Conservation (phyloP, 1,139 yeast species). For the Sugiyamaella pinicola region DNA sequence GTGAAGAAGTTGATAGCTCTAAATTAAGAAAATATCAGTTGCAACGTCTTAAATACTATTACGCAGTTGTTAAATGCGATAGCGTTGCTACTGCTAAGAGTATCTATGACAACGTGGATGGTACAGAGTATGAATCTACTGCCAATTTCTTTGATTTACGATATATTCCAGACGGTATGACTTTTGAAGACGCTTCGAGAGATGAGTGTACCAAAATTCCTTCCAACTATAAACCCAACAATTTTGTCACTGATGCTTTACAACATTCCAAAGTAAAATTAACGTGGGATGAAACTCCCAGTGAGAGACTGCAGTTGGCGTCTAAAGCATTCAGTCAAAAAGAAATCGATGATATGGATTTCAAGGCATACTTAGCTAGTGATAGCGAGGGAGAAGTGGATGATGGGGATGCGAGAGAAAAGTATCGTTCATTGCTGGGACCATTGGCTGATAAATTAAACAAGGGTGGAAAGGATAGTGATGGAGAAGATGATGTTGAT, state of each 20-base stretch:
- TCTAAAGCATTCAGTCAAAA: conserved; percentile 82
- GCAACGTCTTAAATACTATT: conserved; percentile 89
- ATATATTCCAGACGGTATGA: conserved; percentile 90
- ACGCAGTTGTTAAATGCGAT: conserved; percentile 90
- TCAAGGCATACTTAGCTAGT: conserved; percentile 91
- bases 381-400: conserved; percentile 68
- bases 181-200: conserved; percentile 69
- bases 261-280: conserved; percentile 91
- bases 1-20: conserved; percentile 52
- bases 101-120: conserved; percentile 87
- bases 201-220: conserved; percentile 77
- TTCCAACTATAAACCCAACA: conserved; percentile 72
- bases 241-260: conserved; percentile 89
- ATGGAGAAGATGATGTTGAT: conserved; percentile 67
- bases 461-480: conserved; percentile 45
- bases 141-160: conserved; percentile 92
- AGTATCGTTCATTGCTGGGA: conserved; percentile 66
- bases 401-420: conserved; percentile 49
- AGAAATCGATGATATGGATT: conserved; percentile 95
- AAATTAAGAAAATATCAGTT: conserved; percentile 63
- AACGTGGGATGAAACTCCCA: conserved; percentile 98
- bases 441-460: conserved; percentile 45
- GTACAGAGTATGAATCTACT: conserved; percentile 93
- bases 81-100: conserved; percentile 67
- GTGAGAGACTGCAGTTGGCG: conserved; percentile 78